Base-by-base conservation (phyloP, 1,284 basidiomycete genomes). In the Leccinum subspadiceum region DNA sequence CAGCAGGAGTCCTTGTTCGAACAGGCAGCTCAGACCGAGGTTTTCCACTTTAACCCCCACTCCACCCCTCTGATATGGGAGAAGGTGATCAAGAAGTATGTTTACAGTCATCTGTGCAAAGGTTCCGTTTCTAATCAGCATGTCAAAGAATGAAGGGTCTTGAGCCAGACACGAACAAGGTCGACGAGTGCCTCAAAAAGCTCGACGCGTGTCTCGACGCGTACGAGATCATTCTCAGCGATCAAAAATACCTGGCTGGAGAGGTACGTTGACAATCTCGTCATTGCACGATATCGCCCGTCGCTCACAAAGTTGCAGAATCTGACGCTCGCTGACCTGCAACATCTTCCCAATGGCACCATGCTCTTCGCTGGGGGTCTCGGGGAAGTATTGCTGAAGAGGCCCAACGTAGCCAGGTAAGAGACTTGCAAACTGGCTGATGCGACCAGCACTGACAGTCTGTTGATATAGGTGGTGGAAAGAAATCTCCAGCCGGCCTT, bases 271-370 rank as follows among this genome's bases (percentile, higher is more conserved):
- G 35, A 58, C 20, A 44, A 20, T 60, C 1, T 22, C 33, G 7
- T 4, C 9, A 2, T 2, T 2, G 3, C 33, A 48, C 33, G 49
- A 57, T 46, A 20, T 55, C 7, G 15, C 39, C 15, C n/a, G 39
- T 9, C n/a, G n/a, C 63, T 71, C 44, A 67, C 22, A 26, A 17
- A 2, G 15, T 56, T 4, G 24, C 49, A 82, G 79, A 68, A 70
- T 29, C 2, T 78, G 54, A 83, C 82, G 4, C 67, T 85, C 7
- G 81, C 78, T 5, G 84, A 86, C 68, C 73, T 86, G 7, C 78
- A 78, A 71, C 83, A 85, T 66, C 65, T 85, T n/a, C 77, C 84
- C 0, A 78, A 78, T 59, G 83, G 78, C 31, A 58, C 9, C 15
- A 7, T 49, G 49, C 51, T 72, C 22, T 31, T 13, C 10, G 0